phyloP scores from a whole-genome alignment of 306 rosid genomes.

The Bauhinia variegata region DNA sequence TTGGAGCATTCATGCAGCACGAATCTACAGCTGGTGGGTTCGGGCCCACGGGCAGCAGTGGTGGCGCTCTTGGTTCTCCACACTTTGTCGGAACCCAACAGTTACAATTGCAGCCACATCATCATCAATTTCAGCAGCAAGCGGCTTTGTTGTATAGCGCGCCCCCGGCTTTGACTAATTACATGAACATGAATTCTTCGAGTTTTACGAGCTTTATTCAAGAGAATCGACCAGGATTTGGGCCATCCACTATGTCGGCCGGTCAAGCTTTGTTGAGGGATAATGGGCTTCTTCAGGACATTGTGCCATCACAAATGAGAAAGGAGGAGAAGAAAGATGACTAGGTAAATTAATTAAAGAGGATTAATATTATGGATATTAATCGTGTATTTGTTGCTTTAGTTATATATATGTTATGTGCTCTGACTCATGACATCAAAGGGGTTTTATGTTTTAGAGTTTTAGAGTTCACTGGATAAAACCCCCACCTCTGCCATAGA shows the following conservation, averaged over 20 bases:
- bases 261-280: slow-evolving; percentile 45
- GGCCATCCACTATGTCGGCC: slow-evolving; percentile 5
- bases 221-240: slow-evolving; percentile 35
- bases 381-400: not conserved
- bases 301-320: slow-evolving; percentile 65
- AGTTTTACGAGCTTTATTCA: slow-evolving; percentile 39
- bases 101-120: slow-evolving; percentile 20
- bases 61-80: slow-evolving; percentile 7
- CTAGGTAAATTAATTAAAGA: not conserved
- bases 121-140: slow-evolving; percentile 33
- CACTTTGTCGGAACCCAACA: slow-evolving; percentile 4
- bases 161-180: slow-evolving; percentile 40
- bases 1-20: slow-evolving; percentile 42
- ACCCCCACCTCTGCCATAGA: slow-evolving; percentile 11
- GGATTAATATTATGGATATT: not conserved
- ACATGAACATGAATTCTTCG: slow-evolving; percentile 12
- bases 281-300: slow-evolving; percentile 86
- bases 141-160: slow-evolving; percentile 43
- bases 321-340: slow-evolving; percentile 44
- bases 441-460: not conserved
- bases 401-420: not conserved
- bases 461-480: not conserved
- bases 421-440: slow-evolving; percentile 23
- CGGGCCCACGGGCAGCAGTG: not conserved
- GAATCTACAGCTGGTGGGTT: slow-evolving; percentile 22